These are phyloP conservation scores for Linderniella brevidens DNA, from an alignment of 257 asterid genomes.

Conservation along the genomic window DNA sequence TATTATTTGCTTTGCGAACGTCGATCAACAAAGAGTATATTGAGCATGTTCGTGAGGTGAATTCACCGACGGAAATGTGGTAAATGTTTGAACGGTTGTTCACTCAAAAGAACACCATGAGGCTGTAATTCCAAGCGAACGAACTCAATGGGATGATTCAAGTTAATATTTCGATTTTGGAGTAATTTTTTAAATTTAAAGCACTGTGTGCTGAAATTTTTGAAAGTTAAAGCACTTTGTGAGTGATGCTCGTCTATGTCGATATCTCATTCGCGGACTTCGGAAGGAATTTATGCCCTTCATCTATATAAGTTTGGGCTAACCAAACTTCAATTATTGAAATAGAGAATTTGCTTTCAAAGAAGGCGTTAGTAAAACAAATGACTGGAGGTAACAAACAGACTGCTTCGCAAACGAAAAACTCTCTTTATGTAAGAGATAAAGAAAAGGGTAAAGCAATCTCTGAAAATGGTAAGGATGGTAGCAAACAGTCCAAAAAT, in stretches of 20 bases:
- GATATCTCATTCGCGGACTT: slow-evolving; percentile 11
- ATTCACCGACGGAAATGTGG: slow-evolving; percentile 8
- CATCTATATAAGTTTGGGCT: slow-evolving; percentile 7
- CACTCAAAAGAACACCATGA: slow-evolving; percentile 7
- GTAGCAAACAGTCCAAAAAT: too few species aligned
- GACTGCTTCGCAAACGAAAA: slow-evolving; percentile 5
- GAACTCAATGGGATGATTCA: background rate
- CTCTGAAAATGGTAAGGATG: too few species aligned
- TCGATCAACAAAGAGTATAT: slow-evolving; percentile 8
- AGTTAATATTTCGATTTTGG: background rate
- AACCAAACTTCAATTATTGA: background rate
- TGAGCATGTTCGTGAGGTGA: slow-evolving; percentile 10
- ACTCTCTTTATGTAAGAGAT: background rate
- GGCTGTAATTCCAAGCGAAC: slow-evolving; percentile 6
- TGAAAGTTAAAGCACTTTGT: background rate
- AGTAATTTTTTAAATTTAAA: slow-evolving; percentile 11
- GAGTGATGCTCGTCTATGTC: slow-evolving; percentile 3
- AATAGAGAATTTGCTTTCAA: slow-evolving; percentile 1
- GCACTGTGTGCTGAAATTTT: slow-evolving; percentile 12
- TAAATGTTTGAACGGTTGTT: slow-evolving; percentile 1
- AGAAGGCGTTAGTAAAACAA: slow-evolving; percentile 8
- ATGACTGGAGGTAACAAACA: slow-evolving; percentile 1
- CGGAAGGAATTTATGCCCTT: slow-evolving; percentile 5
- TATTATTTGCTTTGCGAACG: slow-evolving; percentile 1
- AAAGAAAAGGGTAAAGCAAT: background rate